Evolutionary conservation across 768 basidiomycete species (phyloP), one percentile per base, ranked within the genome.

Genomic region (Asterophora parasitica): DNA sequence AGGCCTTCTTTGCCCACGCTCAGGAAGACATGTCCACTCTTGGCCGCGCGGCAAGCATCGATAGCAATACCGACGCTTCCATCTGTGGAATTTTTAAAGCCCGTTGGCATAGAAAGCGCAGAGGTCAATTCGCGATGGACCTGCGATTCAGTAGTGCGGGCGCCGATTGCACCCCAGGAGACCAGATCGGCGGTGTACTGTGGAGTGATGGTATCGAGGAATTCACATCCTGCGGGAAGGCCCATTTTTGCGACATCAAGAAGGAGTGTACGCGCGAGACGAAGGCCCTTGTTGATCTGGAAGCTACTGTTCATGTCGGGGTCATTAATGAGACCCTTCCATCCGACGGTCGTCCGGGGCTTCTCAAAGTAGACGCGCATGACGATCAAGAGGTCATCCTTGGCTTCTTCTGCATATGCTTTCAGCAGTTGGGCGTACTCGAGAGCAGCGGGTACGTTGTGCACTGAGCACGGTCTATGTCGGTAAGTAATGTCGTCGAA

Each of bases 311-410:
- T 93, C 73, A 97, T 83, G 45, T 92, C 89, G 5, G 95, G 94
- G 60, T 97, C 93, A 62, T 97, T 98, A 69, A 98, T 97, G 53
- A 98, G 80, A 31, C 95, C 95, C 66, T 99, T 99, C 95, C 95
- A 99, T 20, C 96, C 96, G 40, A 98, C 87, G 0, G 95, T 97
- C 6, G 95, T 98, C 26, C 95, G 78, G 1, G 86, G 86, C 60
- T 98, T 98, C 60, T 98, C 95, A 61, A 98, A 99, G 74, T 99
- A 98, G 57, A 97, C 92, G 20, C 93, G 85, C 95, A 98, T 98
- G 56, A 98, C 75, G 59, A 99, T 96, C 66, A 87, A 78, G 27
- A 99, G 76, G 57, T 97, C 96, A 9, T 89, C 84, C 60, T 81
- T 82, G 37, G 88, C 82, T 9, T 67, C 66, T 31, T 92, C 85